phyloP scores from a whole-genome alignment of 768 basidiomycete species.

The Myochromella boudieri region DNA sequence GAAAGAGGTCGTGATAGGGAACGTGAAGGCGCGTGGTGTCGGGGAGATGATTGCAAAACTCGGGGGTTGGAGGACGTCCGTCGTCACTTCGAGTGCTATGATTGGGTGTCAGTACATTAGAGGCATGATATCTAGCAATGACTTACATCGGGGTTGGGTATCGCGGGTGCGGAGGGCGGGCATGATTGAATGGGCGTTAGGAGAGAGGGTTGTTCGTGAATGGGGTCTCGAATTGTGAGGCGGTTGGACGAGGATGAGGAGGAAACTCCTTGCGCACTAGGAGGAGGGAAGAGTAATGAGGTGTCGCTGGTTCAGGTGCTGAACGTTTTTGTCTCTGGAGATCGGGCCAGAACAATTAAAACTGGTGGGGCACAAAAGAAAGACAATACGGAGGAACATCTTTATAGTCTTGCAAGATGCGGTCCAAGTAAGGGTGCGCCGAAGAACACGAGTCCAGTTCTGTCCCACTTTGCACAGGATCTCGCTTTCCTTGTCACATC shows the following conservation, averaged over 20 bases:
- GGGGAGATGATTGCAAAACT: constrained; percentile 64
- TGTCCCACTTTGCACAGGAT: constrained; percentile 31
- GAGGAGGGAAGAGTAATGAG: constrained; percentile 45
- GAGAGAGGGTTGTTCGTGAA: constrained; percentile 18
- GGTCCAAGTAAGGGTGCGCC: constrained; percentile 36
- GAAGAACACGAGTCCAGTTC: constrained; percentile 36
- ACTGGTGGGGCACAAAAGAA: constrained; percentile 59
- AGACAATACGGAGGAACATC: constrained; percentile 55
- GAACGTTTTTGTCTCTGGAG: constrained; percentile 46
- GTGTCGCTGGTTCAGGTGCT: constrained; percentile 43
- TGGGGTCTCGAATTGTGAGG: constrained; percentile 23
- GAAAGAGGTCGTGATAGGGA: constrained; percentile 61
- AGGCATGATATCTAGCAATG: not conserved
- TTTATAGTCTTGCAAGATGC: constrained; percentile 47
- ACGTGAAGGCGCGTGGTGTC: constrained; percentile 70
- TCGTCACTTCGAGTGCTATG: constrained; percentile 74
- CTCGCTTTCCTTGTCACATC: constrained; percentile 32
- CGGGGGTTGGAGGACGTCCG: constrained; percentile 57
- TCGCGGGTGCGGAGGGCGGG: constrained; percentile 80
- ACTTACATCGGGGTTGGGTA: constrained; percentile 54
- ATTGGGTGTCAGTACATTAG: constrained; percentile 16
- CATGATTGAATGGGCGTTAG: constrained; percentile 45
- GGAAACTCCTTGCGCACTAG: constrained; percentile 33
- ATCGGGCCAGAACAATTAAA: constrained; percentile 18
- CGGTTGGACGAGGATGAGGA: constrained; percentile 21